Evolutionary conservation across 2,329 filamentous ascomycete genomes (phyloP), one percentile per base, ranked within the genome.

Genomic region (Stemphylium beticola): DNA sequence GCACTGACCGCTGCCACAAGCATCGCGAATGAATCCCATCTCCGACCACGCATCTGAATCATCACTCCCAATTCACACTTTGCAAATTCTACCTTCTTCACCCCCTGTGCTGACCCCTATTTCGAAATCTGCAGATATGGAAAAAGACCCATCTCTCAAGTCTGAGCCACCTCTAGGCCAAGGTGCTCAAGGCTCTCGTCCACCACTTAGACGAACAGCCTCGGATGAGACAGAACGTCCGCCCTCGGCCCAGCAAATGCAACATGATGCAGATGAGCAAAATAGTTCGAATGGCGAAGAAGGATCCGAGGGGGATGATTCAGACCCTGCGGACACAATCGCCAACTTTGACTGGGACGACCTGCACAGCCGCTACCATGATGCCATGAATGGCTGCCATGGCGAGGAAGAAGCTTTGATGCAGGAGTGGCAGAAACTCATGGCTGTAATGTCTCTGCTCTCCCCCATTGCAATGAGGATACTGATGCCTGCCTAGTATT

Each of bases 301-400:
- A 12, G 52, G 51, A 11, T 40, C 40, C 12, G 59, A 62, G n/a
- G 53, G 65, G 1, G 62, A 67, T 4, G 63, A 69, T 9, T 29
- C 48, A 14, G 68, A 73, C 20, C 71, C 73, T 8, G 68, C 66
- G 5, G 57, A 67, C 8, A 49, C 53, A 24, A 67, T 91, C 56
- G 75, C 78, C 40, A 49, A 77, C 68, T 92, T 90, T 67, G 85
- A 93, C 74, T 96, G 92, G 92, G 80, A 87, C 2, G 83, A 88
- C n/a, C 87, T 96, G 29, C 83, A 92, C 73, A 70, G 78, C 1
- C 84, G 85, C 37, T 96, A 92, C 64, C 81, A 87, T 55, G 77
- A 83, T 47, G 86, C 85, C 15, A 83, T 96, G 65, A 76, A 79
- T 12, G 81, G 87, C 36, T 84, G 88, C 31, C 83, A 87, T 46